phyloP scores from a whole-genome alignment of 2,329 filamentous ascomycete genomes.

The Colletotrichum sansevieriae region DNA sequence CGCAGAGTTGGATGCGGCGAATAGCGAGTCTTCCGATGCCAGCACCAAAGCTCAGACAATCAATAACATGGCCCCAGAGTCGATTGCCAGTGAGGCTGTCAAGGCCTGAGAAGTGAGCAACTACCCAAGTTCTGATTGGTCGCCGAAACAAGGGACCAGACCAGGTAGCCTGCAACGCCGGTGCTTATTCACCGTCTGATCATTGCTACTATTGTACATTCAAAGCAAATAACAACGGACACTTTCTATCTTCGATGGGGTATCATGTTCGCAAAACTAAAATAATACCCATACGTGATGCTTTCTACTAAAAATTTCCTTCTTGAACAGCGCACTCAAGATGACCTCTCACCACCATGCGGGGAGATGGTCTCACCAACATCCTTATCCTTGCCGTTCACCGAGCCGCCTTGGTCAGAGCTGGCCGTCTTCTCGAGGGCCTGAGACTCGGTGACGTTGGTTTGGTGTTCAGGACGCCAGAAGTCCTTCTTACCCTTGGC shows the following conservation, averaged over 20 bases:
- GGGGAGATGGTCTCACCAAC: constrained; percentile 38
- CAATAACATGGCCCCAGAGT: background rate
- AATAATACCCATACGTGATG: background rate
- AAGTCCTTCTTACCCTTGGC: constrained; percentile 78
- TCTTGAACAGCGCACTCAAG: background rate
- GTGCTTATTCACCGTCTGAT: constrained; percentile 3
- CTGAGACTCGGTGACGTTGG: constrained; percentile 37
- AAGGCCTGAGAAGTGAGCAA: background rate
- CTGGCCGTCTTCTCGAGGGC: constrained; percentile 44
- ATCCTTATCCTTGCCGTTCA: constrained; percentile 36
- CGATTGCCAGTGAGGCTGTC: background rate
- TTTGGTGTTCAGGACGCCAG: constrained; percentile 65
- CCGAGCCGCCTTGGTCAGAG: constrained; percentile 39
- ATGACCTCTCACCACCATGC: constrained; percentile 17
- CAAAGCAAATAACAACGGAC: constrained; percentile 5
- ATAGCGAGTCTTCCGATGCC: background rate
- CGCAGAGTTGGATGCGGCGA: constrained; percentile 6
- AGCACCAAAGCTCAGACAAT: background rate
- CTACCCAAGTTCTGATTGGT: background rate
- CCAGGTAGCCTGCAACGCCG: background rate
- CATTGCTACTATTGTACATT: constrained; percentile 13
- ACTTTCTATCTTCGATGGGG: background rate
- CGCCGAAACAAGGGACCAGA: background rate
- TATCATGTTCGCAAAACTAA: constrained; percentile 10
- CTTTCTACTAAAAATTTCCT: background rate